Base-by-base conservation (phyloP, 2,329 filamentous ascomycete genomes). In the Venturia asperata region DNA sequence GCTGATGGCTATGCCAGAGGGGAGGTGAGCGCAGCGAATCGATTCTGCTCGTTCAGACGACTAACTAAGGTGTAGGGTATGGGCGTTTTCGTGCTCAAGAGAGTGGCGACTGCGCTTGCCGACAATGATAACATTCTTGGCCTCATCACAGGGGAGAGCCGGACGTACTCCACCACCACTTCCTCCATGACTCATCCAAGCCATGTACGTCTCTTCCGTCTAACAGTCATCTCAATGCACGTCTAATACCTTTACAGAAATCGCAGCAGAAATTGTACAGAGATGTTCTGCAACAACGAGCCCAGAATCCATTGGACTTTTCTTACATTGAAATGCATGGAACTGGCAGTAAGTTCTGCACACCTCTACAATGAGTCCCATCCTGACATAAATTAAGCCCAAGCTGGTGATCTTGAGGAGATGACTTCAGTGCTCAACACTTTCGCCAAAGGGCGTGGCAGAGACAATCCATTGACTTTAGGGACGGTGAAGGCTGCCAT, bases 401-500 rank as follows among this genome's bases (percentile, higher is more conserved):
- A 72, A 63, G 69, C 66, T 9, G 71, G 71, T 2, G 72, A 73
- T 60, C 63, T 66, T 2, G 60, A 66, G 9, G 72, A 73, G 62
- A 67, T 61, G 11, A 49, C 64, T 2, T 69, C 69, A 34, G 66
- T 75, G 19, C 66, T 68, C 1, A 27, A 64, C 13, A 65, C 67
- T 0, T 72, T 74, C 62, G 69, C 68, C 1, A 15, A 39, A n/a
- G 58, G 49, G 27, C 62, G 68, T 17, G 42, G 21, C n/a, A n/a
- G 67, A 34, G 62, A 66, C 6, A 43, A 69, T 13, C 64, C 68
- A 6, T 68, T 76, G 1, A 63, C 70, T 52, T 43, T 77, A 3
- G 73, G 72, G 5, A 68, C 71, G 1, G 69, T 72, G 17, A 77
- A 77, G 64, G 66, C 71, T 3, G 74, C 74, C 58, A 68, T 77